Percentiles rank a stretch among this genome's conserved stretches.
These are phyloP conservation scores for Rhynchospora breviuscula DNA, from an alignment of 176 grass and related monocot genomes.

Conservation along the genomic window DNA sequence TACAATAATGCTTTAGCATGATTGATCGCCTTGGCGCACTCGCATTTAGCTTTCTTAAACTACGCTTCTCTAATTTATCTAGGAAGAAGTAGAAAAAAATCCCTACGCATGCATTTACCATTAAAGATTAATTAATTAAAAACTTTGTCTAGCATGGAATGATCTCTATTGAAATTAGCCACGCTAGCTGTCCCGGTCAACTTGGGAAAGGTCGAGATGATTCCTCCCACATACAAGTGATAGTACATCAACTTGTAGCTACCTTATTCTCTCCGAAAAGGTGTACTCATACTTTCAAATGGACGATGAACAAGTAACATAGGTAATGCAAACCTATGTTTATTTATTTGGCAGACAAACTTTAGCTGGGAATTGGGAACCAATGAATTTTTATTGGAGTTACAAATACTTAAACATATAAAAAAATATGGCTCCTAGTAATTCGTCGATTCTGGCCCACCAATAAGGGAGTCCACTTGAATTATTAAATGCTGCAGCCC, in stretches of 20 bases:
- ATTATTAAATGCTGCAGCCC: background rate
- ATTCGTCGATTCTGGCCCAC: background rate
- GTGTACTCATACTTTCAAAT: background rate
- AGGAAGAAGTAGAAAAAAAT: background rate
- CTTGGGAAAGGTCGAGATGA: background rate
- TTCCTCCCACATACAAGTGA: background rate
- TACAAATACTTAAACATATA: background rate
- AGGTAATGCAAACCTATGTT: background rate
- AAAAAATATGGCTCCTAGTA: background rate
- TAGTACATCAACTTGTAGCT: background rate
- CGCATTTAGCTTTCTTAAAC: background rate
- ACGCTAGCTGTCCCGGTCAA: background rate
- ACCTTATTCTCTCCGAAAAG: background rate
- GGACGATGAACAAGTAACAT: background rate
- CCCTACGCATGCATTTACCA: background rate
- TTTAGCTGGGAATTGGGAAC: background rate
- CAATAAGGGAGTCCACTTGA: background rate
- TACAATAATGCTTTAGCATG: background rate
- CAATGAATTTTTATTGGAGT: background rate
- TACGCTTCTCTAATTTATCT: background rate
- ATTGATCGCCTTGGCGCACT: background rate
- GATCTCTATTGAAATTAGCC: too few species aligned
- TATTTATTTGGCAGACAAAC: background rate
- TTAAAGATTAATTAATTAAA: background rate
- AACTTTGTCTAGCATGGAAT: background rate